A percentile compares a stretch with the other conserved stretches of the same genome.
Evolutionary conservation across 805 yeast genomes (phyloP).

Genomic region (Komagataella populi): DNA sequence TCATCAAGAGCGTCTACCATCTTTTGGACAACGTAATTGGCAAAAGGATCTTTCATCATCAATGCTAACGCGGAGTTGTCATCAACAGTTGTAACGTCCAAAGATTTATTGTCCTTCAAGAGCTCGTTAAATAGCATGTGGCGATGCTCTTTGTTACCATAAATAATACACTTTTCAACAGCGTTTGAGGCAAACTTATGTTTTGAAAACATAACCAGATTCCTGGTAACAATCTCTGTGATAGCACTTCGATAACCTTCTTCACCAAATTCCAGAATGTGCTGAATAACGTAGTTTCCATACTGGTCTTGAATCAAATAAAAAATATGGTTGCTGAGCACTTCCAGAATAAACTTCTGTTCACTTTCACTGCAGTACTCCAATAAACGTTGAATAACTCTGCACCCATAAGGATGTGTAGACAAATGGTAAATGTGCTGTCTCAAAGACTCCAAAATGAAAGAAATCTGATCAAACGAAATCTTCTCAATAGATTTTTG

Average conservation of each 20-base stretch:
- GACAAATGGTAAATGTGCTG: constrained; percentile 73
- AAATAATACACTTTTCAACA: constrained; percentile 82
- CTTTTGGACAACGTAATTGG: constrained; percentile 93
- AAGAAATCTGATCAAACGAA: constrained; percentile 56
- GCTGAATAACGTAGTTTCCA: constrained; percentile 96
- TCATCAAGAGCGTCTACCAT: constrained; percentile 73
- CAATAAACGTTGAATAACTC: constrained; percentile 86
- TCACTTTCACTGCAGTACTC: constrained; percentile 63
- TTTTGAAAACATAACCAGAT: constrained; percentile 63
- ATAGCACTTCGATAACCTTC: constrained; percentile 41
- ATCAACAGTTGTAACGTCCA: constrained; percentile 29
- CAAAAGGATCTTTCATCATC: constrained; percentile 97
- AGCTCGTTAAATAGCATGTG: constrained; percentile 52
- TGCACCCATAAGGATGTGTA: constrained; percentile 94
- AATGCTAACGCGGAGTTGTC: constrained; percentile 64
- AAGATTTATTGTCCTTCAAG: constrained; percentile 32
- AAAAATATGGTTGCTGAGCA: constrained; percentile 58
- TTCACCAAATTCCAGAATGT: constrained; percentile 78
- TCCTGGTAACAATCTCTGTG: constrained; percentile 50
- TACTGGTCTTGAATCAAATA: constrained; percentile 88
- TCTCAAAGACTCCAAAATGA: constrained; percentile 58
- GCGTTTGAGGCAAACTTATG: constrained; percentile 98
- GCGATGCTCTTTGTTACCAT: constrained; percentile 54
- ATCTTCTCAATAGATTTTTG: constrained; percentile 87
- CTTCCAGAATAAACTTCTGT: constrained; percentile 53